A percentile compares a stretch with the other conserved stretches of the same genome.
Evolutionary conservation across 345 rosid genomes (phyloP).

Genomic region (Eucalyptus cloeziana): DNA sequence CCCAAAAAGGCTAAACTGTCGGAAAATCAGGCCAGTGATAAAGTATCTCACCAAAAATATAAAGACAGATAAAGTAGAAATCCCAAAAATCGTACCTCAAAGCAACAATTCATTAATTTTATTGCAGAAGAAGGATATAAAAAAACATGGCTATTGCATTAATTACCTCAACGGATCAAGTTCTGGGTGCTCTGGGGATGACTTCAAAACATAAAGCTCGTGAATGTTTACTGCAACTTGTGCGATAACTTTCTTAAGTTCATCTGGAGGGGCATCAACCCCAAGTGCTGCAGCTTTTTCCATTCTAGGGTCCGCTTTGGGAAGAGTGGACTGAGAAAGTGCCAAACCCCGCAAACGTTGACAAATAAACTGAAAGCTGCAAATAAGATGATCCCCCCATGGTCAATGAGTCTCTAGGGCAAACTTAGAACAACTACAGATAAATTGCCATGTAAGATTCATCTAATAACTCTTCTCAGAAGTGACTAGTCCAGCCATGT

Average conservation of each 20-base stretch:
- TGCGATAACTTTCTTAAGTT: slow-evolving; percentile 31
- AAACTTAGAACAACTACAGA: background rate
- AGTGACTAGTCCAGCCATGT: background rate
- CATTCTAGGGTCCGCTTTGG: slow-evolving; percentile 59
- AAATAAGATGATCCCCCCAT: background rate
- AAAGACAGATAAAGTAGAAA: background rate
- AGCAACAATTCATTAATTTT: background rate
- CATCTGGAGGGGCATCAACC: slow-evolving; percentile 46
- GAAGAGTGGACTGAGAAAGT: slow-evolving; percentile 41
- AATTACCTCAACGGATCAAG: slow-evolving; percentile 50
- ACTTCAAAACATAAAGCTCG: slow-evolving; percentile 21
- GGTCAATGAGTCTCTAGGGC: background rate
- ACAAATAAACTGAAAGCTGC: slow-evolving; percentile 52
- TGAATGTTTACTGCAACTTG: slow-evolving; percentile 23
- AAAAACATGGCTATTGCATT: background rate
- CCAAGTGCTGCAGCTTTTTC: slow-evolving; percentile 39
- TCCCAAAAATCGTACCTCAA: background rate
- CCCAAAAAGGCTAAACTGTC: background rate
- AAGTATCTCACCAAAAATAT: background rate
- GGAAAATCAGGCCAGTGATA: background rate
- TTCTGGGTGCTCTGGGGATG: slow-evolving; percentile 33
- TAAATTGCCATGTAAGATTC: background rate
- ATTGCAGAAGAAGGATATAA: background rate
- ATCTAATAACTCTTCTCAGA: background rate
- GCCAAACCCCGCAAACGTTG: slow-evolving; percentile 62